Conservation (phyloP, 306 rosid genomes). For the Arachis stenosperma region DNA sequence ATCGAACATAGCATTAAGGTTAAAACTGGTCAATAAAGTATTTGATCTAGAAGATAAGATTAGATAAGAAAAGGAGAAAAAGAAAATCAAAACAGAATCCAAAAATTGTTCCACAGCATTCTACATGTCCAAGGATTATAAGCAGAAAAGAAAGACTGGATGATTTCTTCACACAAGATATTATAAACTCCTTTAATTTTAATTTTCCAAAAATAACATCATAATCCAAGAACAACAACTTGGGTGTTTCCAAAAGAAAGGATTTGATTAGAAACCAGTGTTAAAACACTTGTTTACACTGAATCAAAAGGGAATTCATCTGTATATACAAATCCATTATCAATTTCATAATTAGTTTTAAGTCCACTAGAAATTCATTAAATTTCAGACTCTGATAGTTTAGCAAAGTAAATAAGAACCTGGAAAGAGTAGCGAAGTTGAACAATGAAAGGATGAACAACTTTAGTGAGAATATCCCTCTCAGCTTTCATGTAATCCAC, state of each 20-base stretch:
- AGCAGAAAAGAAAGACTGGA: neutral
- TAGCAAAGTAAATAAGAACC: slow-evolving; percentile 35
- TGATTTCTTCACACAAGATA: neutral
- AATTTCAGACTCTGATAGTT: no score
- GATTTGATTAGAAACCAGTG: no score
- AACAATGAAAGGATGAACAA: slow-evolving; percentile 85
- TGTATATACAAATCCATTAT: no score
- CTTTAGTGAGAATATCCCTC: slow-evolving; percentile 92
- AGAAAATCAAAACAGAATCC: neutral
- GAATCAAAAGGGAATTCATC: no score
- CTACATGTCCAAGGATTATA: slow-evolving; percentile 1
- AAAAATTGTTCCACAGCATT: neutral
- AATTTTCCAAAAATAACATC: no score
- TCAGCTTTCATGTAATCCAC: slow-evolving; percentile 96
- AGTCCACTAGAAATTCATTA: no score
- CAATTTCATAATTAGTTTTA: no score
- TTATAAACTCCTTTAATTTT: neutral
- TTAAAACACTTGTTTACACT: no score
- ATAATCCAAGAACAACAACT: no score
- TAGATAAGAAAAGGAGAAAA: no score
- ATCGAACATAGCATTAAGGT: slow-evolving; percentile 22
- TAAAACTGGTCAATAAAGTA: neutral
- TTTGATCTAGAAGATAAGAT: neutral
- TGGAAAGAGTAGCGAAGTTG: slow-evolving; percentile 91
- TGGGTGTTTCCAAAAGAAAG: no score